Evolutionary conservation across 1,284 basidiomycete genomes (phyloP), one percentile per base, ranked within the genome.

Genomic region (Trametes sp.): DNA sequence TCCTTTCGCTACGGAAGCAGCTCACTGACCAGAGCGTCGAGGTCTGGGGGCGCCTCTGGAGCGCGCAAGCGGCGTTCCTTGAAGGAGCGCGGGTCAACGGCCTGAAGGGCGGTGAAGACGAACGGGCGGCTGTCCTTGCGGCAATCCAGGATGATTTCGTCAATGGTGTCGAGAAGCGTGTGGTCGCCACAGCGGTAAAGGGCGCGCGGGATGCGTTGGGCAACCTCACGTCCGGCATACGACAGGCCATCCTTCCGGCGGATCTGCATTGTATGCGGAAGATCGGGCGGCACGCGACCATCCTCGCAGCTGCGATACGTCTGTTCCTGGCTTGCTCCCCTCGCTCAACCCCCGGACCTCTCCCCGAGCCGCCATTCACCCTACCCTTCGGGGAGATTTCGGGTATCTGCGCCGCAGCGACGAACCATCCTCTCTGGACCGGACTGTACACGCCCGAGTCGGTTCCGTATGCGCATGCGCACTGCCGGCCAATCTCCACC

Each of bases 41-140:
- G 7, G 63, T 78, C 2, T 81, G 85, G 82, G 76, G 75, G 0
- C 80, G 82, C 1, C 65, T 87, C 1, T 92, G 88, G 87, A 75
- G 79, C 29, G 81, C 80, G 6, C 75, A 84, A 24, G 81, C 88
- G 0, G 87, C 87, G 3, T 95, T 90, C 87, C 72, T 93, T 6
- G 88, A 91, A 67, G 94, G 95, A 0, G 82, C 85, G 19, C 82
- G 80, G 57, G 80, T 95, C 33, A 96, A 97, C 73, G 83, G 85
- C 0, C 74, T 87, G 13, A 84, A 79, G 67, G 82, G 83, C 1
- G 94, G 94, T 0, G 85, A 88, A 66, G 75, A 75, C 16, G 93
- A 94, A 71, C 81, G 87, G 59, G 69, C 67, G 10, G 73, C 73
- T 13, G 78, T 78, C 10, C 61, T 84, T 3, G 70, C 73, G 8